Base-by-base conservation (phyloP, 345 rosid species). In the Gossypium longicalyx region DNA sequence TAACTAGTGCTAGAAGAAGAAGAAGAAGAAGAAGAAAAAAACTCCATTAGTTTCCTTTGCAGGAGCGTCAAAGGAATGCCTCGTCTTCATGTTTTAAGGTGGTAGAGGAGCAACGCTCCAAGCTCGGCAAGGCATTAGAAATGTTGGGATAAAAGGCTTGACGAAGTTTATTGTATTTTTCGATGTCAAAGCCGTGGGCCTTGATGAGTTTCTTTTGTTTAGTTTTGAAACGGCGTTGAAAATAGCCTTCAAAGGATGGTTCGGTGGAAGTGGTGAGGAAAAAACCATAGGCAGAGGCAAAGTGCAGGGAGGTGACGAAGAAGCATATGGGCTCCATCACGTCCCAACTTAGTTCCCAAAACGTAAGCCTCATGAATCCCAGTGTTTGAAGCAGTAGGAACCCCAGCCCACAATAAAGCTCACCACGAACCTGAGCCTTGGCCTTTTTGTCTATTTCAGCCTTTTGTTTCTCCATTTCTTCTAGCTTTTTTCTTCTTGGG, bases 291-390 rank as follows among this genome's bases (percentile, higher is more conserved):
- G 84, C 93, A 0, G 80, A 58, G 70, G 85, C 80, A 47, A 83
- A 91, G 77, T 92, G 87, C 17, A 88, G 61, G 1, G 95, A 89
- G 1, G 94, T 84, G 58, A 81, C 83, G 34, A 89, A 92, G 88
- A 92, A 92, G 80, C 97, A 94, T 3, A 94, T 89, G n/a, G 98
- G 98, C 75, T 94, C 98, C 97, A 94, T 94, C 0, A 94, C 92
- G 77, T 94, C 98, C 98, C 97, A 94, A 15, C 89, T 86, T 6
- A 92, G 88, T 76, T 94, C 98, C 98, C 98, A 91, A 60, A 94
- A 94, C 10, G 97, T 94, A 8, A 94, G 90, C 84, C 97, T 88
- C 93, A 94, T 87, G 88, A 91, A 84, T 19, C 85, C 91, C 9
- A 89, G 78, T 0, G 93, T 92, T 79, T 94, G 97, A 12, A 71